A percentile compares a stretch with the other conserved stretches of the same genome.
Conservation (phyloP, 1,284 basidiomycete genomes). For the Trichosporon coremiiforme region DNA sequence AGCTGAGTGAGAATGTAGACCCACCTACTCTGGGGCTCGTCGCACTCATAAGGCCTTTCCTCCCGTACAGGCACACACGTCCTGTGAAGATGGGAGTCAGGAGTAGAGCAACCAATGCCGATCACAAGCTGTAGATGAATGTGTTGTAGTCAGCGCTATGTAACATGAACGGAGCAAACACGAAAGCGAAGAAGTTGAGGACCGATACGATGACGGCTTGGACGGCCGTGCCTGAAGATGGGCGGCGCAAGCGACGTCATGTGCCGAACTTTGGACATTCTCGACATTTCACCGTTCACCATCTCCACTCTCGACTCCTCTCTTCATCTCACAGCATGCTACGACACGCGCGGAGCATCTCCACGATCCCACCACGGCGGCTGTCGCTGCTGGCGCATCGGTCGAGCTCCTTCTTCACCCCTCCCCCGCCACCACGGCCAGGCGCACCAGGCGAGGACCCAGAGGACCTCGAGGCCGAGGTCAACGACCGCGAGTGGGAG, state of each 20-base stretch:
- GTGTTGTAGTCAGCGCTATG: too few relatives aligned
- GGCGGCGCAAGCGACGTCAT: slow-evolving; percentile 19
- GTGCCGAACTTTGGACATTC: slow-evolving; percentile 7
- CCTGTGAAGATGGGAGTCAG: too few relatives aligned
- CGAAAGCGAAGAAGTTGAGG: not conserved
- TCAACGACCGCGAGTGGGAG: slow-evolving; percentile 56
- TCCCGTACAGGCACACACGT: too few relatives aligned
- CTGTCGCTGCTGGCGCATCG: slow-evolving; percentile 19
- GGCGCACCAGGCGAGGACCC: slow-evolving; percentile 15
- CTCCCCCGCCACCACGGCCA: not conserved
- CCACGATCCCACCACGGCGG: not conserved
- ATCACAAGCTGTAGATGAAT: too few relatives aligned
- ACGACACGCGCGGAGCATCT: not conserved
- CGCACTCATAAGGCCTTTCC: too few relatives aligned
- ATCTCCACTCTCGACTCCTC: not conserved
- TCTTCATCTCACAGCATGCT: not conserved
- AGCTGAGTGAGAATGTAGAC: too few relatives aligned
- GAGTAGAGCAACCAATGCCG: too few relatives aligned
- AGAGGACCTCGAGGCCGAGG: slow-evolving; percentile 42
- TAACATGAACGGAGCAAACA: too few relatives aligned
- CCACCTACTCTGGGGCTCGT: too few relatives aligned
- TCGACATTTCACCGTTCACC: slow-evolving; percentile 1
- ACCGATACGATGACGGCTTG: not conserved
- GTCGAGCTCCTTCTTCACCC: slow-evolving; percentile 1
- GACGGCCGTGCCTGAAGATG: not conserved